Percentiles rank a stretch among this genome's conserved stretches.
These are phyloP conservation scores for Penicillium sp. DNA, from an alignment of 2,329 filamentous ascomycete genomes.

Conservation along the genomic window DNA sequence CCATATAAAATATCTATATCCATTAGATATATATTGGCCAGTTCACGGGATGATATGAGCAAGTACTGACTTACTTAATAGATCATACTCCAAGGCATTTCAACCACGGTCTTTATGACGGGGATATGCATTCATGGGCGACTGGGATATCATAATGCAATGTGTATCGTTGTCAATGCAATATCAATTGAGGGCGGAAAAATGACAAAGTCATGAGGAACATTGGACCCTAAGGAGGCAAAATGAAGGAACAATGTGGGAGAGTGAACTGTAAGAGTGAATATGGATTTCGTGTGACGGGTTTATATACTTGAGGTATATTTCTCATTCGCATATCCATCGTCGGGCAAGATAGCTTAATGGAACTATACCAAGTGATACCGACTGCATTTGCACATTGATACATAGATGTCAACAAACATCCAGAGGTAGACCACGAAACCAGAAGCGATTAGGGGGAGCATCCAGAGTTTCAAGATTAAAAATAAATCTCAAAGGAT, in stretches of 20 bases:
- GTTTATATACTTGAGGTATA: neutral
- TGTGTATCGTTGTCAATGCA: neutral
- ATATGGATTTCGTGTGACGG: neutral
- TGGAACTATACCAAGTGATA: neutral
- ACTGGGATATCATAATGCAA: neutral
- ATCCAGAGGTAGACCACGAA: neutral
- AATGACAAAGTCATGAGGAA: neutral
- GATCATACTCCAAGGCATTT: conserved; percentile 4
- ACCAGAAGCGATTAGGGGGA: too few relatives aligned
- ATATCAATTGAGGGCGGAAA: neutral
- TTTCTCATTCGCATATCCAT: neutral
- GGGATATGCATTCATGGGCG: neutral
- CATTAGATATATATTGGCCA: neutral
- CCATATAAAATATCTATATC: neutral
- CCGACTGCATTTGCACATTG: neutral
- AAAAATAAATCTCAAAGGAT: too few relatives aligned
- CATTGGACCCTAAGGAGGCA: neutral
- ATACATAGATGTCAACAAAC: neutral
- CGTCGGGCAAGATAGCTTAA: neutral
- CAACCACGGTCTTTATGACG: neutral
- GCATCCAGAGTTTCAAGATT: too few relatives aligned
- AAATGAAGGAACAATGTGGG: neutral
- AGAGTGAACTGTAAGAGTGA: neutral
- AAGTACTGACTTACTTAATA: neutral
- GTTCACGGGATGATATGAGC: neutral